Conservation (phyloP, 805 yeast genomes). For the Pichia deserticola region DNA sequence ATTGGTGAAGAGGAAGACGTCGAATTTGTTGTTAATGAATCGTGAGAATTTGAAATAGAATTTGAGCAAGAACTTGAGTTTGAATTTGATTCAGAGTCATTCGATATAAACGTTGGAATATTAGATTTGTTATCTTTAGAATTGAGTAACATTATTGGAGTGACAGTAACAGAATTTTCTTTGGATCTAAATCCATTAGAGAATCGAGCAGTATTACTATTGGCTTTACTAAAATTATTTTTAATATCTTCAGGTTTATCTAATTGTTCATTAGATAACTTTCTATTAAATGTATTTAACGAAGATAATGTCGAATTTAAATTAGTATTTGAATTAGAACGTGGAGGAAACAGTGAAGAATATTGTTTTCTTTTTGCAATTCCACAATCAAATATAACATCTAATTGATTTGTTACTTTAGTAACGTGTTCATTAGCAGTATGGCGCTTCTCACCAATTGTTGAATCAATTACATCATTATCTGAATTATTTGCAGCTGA, state of each 20-base stretch:
- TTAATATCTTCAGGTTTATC: not conserved
- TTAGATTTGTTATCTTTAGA: not conserved
- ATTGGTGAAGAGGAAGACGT: too few species aligned
- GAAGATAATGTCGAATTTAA: too few species aligned
- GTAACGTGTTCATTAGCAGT: too few species aligned
- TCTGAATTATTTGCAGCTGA: not conserved
- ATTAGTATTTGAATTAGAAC: not conserved
- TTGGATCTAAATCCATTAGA: not conserved
- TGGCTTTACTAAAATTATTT: not conserved
- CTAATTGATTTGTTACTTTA: not conserved
- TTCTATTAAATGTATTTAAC: too few species aligned
- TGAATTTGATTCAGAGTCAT: not conserved
- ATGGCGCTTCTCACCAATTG: not conserved
- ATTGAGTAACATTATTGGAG: not conserved
- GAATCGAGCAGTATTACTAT: not conserved
- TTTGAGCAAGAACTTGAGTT: not conserved
- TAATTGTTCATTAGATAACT: too few species aligned
- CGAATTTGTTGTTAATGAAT: not conserved
- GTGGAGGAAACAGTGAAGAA: constrained; percentile 5
- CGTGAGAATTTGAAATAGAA: not conserved
- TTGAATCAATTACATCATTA: not conserved
- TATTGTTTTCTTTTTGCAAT: constrained; percentile 7
- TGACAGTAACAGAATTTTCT: not conserved
- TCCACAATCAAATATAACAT: constrained; percentile 3
- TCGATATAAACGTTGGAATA: not conserved